A percentile compares a stretch with the other conserved stretches of the same genome.
Evolutionary conservation across 2,329 filamentous ascomycete genomes (phyloP).

Genomic region (Phialemoniopsis sp.): DNA sequence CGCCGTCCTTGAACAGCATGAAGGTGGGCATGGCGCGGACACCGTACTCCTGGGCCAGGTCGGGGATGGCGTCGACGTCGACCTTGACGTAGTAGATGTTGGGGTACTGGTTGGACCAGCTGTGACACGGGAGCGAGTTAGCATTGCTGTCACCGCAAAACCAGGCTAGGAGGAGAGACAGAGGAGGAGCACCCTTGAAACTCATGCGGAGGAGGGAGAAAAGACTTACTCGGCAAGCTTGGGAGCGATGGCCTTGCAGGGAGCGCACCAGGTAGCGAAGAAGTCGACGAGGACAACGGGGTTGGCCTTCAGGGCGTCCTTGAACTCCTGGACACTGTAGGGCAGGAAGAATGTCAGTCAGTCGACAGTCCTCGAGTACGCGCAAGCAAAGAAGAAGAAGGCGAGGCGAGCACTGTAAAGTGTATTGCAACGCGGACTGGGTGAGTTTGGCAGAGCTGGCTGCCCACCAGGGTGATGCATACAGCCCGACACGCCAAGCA

Average conservation of each 20-base stretch:
- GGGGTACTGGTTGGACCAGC: constrained; percentile 47
- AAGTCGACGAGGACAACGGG: constrained; percentile 74
- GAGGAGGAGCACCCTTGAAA: not conserved
- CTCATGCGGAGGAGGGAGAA: constrained; percentile 4
- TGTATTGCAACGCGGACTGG: too few species aligned
- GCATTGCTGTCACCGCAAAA: constrained; percentile 17
- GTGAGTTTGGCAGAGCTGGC: not conserved
- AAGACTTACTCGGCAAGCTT: constrained; percentile 58
- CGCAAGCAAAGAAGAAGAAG: too few species aligned
- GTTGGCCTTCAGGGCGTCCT: constrained; percentile 29
- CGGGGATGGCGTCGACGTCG: constrained; percentile 79
- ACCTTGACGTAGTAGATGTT: constrained; percentile 77
- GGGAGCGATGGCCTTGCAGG: constrained; percentile 88
- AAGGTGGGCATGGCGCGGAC: constrained; percentile 95
- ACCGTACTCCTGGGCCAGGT: constrained; percentile 71
- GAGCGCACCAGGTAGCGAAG: constrained; percentile 89
- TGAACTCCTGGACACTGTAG: constrained; percentile 19
- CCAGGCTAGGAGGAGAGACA: constrained; percentile 9
- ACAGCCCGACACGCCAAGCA: not conserved
- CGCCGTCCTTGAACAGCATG: constrained; percentile 73
- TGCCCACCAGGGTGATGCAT: too few species aligned
- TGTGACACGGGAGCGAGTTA: constrained; percentile 20
- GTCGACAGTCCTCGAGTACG: too few species aligned
- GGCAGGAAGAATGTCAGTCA: not conserved
- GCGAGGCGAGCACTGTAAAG: too few species aligned